A percentile compares a stretch with the other conserved stretches of the same genome.
phyloP scores from a whole-genome alignment of 2,329 filamentous ascomycete genomes.

The Diaporthe vexans region DNA sequence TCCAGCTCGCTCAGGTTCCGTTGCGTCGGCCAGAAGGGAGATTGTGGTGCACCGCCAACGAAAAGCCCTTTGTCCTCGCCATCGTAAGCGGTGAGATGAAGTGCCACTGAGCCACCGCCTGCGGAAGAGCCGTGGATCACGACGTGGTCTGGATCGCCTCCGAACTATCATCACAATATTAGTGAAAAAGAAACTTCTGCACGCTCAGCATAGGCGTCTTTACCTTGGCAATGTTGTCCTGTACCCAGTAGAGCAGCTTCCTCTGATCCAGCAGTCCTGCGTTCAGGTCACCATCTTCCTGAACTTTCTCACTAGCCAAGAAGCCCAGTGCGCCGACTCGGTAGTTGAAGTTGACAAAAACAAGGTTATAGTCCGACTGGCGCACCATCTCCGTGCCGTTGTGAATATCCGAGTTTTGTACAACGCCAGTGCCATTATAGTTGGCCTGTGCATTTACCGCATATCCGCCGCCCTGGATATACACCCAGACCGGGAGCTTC shows the following conservation, averaged over 20 bases:
- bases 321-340: slow-evolving; percentile 36
- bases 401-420: slow-evolving; percentile 59
- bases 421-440: slow-evolving; percentile 63
- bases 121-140: slow-evolving; percentile 74
- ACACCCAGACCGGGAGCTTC: slow-evolving; percentile 67
- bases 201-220: not conserved
- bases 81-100: slow-evolving; percentile 63
- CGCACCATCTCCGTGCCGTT: slow-evolving; percentile 70
- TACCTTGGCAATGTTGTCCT: slow-evolving; percentile 66
- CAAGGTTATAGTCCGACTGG: slow-evolving; percentile 60
- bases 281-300: slow-evolving; percentile 69
- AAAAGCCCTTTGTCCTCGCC: slow-evolving; percentile 63
- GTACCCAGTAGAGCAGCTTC: slow-evolving; percentile 70
- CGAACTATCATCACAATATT: slow-evolving; percentile 56
- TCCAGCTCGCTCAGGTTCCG: slow-evolving; percentile 59
- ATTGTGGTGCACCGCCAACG: slow-evolving; percentile 60
- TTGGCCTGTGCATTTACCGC: slow-evolving; percentile 61
- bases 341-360: slow-evolving; percentile 39
- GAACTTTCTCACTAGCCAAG: slow-evolving; percentile 64
- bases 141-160: slow-evolving; percentile 71
- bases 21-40: slow-evolving; percentile 64
- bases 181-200: not conserved
- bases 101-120: slow-evolving; percentile 69
- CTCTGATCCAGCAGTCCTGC: slow-evolving; percentile 74
- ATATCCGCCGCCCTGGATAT: slow-evolving; percentile 66